These are phyloP conservation scores for Nicotiana obtusifolia DNA, from an alignment of 257 asterid genomes.

Conservation along the genomic window DNA sequence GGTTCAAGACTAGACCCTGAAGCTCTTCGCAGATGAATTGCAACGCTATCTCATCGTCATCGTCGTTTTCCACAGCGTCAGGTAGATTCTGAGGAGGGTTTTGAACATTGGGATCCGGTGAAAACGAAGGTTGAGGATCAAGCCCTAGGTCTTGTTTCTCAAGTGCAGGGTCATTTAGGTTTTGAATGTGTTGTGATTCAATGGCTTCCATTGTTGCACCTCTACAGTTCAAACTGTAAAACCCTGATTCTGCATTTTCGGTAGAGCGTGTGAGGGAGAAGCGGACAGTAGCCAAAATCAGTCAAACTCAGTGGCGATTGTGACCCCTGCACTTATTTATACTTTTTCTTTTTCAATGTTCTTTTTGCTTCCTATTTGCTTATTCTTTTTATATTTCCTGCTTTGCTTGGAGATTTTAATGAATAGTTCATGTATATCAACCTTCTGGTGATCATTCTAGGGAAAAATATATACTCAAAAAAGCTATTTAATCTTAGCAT, in stretches of 20 bases:
- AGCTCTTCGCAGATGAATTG: conserved; percentile 9
- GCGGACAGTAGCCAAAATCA: neutral
- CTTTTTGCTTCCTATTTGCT: too few species aligned
- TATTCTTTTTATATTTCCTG: too few species aligned
- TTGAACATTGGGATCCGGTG: neutral
- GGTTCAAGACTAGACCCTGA: conserved; percentile 5
- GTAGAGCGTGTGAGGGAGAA: neutral
- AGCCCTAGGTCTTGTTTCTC: conserved; percentile 6
- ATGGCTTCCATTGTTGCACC: neutral
- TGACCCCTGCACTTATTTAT: neutral
- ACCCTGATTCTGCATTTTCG: neutral
- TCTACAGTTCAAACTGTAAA: neutral
- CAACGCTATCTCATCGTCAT: conserved; percentile 3
- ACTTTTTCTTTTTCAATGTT: neutral
- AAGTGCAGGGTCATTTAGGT: neutral
- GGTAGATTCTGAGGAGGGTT: conserved; percentile 1
- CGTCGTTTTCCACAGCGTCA: neutral
- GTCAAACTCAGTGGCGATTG: neutral
- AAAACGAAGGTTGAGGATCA: conserved; percentile 10
- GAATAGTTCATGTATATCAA: too few species aligned
- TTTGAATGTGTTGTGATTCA: neutral
- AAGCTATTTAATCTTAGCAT: too few species aligned
- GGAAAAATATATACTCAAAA: too few species aligned
- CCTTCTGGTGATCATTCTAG: too few species aligned
- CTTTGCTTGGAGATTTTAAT: too few species aligned